Base-by-base conservation (phyloP, 495 filamentous ascomycete genomes). In the Tuber calosporum region DNA sequence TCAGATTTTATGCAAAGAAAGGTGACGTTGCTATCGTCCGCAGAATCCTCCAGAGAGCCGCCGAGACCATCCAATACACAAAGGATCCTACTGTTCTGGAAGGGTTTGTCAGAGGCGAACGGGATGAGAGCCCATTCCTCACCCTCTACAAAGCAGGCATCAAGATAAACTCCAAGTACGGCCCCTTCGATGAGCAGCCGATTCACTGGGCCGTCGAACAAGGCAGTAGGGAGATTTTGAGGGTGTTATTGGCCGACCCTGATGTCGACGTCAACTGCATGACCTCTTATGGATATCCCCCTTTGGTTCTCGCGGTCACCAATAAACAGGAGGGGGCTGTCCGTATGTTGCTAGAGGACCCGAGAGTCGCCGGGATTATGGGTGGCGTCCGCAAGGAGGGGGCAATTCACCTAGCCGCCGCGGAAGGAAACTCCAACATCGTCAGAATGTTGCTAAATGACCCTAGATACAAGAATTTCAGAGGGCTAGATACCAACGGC, bases 181-280 rank as follows among this genome's bases (percentile, higher is more conserved):
- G 53, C 13, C 53, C 53, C 26, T 62, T 62, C 26, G 26, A 34
- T 30, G 53, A 62, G 26, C 53, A 34, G 13, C 53, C 53, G 26
- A 62, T 62, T 4, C 53, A 62, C 53, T 62, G 53, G 53, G 53
- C 53, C 3, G 53, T 62, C 13, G 53, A 62, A 1, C 53, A 62
- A 15, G 53, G 53, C 26, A 11, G 53, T 26, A 34, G 30, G 26
- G 30, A 62, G 13, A 9, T 62, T 19, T 34, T 62, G 53, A 62
- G 53, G 4, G 53, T 62, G 9, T 0, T 62, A 34, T n/a, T 62
- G 15, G 53, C 26, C 13, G 53, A 62, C 26, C 1, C 53, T 34
- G 53, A 62, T 34, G 26, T 34, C 13, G 53, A 62, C 53, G 53
- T 62, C 53, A 62, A 62, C 26, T 62, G 53, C 53, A 62, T 62